Conservation (phyloP, 2,329 filamentous ascomycete genomes). For the Fusarium nodosum region DNA sequence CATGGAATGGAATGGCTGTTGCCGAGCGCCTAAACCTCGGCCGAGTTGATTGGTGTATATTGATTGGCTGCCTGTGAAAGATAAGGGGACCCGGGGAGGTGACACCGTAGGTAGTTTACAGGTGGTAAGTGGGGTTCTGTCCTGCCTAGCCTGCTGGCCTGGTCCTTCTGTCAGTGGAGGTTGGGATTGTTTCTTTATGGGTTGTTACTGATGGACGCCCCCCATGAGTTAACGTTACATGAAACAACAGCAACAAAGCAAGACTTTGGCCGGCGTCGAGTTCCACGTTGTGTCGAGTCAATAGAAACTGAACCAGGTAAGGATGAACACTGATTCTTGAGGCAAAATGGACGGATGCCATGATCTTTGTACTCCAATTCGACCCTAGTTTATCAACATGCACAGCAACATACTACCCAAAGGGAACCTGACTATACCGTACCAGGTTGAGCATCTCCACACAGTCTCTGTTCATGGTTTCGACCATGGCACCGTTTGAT, state of each 20-base stretch:
- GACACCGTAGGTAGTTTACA: conserved; percentile 3
- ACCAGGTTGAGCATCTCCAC: conserved; percentile 32
- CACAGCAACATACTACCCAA: conserved; percentile 31
- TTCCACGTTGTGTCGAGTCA: conserved; percentile 42
- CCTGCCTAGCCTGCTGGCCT: neutral
- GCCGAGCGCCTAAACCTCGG: conserved; percentile 48
- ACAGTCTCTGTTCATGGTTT: conserved; percentile 29
- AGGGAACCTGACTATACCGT: conserved; percentile 33
- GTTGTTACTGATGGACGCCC: conserved; percentile 18
- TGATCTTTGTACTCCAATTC: conserved; percentile 39
- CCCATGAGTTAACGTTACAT: conserved; percentile 51
- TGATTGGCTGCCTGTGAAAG: conserved; percentile 39
- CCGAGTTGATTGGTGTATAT: conserved; percentile 13
- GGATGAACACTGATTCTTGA: conserved; percentile 35
- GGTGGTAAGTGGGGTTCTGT: conserved; percentile 27
- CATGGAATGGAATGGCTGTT: conserved; percentile 41
- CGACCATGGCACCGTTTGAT: conserved; percentile 40
- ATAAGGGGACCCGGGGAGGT: neutral
- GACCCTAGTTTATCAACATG: conserved; percentile 38
- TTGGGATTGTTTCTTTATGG: conserved; percentile 36
- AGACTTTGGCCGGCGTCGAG: neutral
- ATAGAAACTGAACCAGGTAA: conserved; percentile 37
- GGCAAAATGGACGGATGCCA: conserved; percentile 39
- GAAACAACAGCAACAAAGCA: conserved; percentile 31
- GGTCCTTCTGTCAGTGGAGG: conserved; percentile 7